Percentiles rank a stretch among this genome's conserved stretches.
phyloP scores from a whole-genome alignment of 1,284 basidiomycete genomes.

The Apiotrichum siamense region DNA sequence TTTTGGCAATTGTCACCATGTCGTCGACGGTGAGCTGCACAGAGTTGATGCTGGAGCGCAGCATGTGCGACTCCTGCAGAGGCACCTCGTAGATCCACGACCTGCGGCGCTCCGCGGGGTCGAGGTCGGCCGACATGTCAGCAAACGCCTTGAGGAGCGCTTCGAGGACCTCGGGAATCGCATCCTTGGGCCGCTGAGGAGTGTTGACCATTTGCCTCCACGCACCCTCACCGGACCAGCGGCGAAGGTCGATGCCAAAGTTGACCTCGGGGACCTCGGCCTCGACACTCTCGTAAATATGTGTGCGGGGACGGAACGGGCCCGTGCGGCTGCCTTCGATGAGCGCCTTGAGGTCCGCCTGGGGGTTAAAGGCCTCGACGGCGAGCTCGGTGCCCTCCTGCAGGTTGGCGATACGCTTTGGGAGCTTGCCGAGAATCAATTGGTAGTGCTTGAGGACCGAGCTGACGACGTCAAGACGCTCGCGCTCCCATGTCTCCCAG shows the following conservation, averaged over 20 bases:
- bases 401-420: constrained; percentile 59
- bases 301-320: constrained; percentile 72
- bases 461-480: constrained; percentile 73
- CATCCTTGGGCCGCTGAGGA: constrained; percentile 51
- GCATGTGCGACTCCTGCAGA: constrained; percentile 68
- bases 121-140: constrained; percentile 59
- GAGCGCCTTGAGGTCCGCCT: constrained; percentile 59
- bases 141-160: constrained; percentile 62
- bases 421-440: constrained; percentile 63
- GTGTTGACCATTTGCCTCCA: constrained; percentile 41
- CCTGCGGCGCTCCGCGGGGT: constrained; percentile 76
- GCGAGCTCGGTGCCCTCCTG: constrained; percentile 65
- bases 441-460: constrained; percentile 79
- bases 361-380: constrained; percentile 75
- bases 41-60: constrained; percentile 73
- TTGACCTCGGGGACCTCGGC: constrained; percentile 75
- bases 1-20: constrained; percentile 62
- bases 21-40: constrained; percentile 58
- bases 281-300: constrained; percentile 73
- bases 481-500: constrained; percentile 76
- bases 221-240: constrained; percentile 68
- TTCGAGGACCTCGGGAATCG: constrained; percentile 68
- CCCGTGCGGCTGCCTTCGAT: constrained; percentile 86
- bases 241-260: constrained; percentile 80
- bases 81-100: constrained; percentile 88